Conservation (phyloP, 2,329 filamentous ascomycete genomes). For the Aspergillus flavus region DNA sequence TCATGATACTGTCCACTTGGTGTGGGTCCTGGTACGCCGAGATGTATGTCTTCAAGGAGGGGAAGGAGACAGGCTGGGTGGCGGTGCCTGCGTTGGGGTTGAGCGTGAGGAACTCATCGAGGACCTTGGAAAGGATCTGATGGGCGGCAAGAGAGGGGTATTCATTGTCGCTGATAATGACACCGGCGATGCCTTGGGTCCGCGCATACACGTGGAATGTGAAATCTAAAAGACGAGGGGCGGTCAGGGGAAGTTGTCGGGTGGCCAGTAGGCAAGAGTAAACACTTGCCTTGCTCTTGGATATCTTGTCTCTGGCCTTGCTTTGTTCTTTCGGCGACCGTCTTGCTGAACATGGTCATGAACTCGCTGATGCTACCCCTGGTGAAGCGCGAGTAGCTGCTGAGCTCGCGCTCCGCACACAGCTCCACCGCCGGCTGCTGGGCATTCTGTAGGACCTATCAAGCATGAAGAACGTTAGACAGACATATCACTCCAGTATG, state of each 20-base stretch:
- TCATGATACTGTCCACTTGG: conserved; percentile 88
- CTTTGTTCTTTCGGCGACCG: conserved; percentile 80
- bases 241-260: conserved; percentile 10
- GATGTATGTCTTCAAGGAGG: conserved; percentile 78
- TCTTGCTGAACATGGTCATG: conserved; percentile 84
- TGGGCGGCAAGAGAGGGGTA: conserved; percentile 81
- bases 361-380: conserved; percentile 64
- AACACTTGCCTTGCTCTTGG: conserved; percentile 51
- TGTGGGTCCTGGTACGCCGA: conserved; percentile 81
- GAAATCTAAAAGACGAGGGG: conserved; percentile 27
- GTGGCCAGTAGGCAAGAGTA: not conserved
- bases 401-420: conserved; percentile 74
- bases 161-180: conserved; percentile 75
- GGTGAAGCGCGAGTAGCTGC: conserved; percentile 77
- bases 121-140: conserved; percentile 80
- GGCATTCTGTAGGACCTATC: conserved; percentile 81
- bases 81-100: conserved; percentile 62
- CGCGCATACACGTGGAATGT: conserved; percentile 72
- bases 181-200: conserved; percentile 72
- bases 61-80: conserved; percentile 58
- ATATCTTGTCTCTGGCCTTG: conserved; percentile 84
- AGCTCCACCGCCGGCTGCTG: conserved; percentile 75
- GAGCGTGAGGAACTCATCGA: conserved; percentile 81
- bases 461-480: not conserved
- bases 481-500: not conserved